These are phyloP conservation scores for Ascochyta clinopodiicola DNA, from an alignment of 2,329 filamentous ascomycete species.

Conservation along the genomic window DNA sequence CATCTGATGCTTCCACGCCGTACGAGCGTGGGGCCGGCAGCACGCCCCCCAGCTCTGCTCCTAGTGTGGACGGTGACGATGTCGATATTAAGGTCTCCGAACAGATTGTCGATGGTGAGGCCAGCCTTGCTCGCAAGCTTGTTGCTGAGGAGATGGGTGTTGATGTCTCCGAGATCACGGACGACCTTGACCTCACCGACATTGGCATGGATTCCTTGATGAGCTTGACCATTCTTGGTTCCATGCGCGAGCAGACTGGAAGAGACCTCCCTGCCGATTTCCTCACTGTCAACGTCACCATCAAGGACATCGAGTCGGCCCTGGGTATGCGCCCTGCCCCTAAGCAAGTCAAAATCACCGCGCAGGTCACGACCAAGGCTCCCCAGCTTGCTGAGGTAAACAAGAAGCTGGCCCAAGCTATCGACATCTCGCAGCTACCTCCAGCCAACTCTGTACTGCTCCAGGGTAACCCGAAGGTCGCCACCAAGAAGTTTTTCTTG, in stretches of 20 bases:
- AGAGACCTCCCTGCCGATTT: conserved; percentile 61
- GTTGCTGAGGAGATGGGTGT: conserved; percentile 68
- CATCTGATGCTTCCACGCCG: conserved; percentile 52
- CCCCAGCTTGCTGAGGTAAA: conserved; percentile 57
- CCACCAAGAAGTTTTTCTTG: conserved; percentile 62
- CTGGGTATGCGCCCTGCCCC: conserved; percentile 62
- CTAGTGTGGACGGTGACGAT: conserved; percentile 54
- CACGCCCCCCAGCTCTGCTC: conserved; percentile 58
- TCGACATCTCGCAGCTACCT: conserved; percentile 54
- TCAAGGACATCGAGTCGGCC: conserved; percentile 69
- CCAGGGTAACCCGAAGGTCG: conserved; percentile 63
- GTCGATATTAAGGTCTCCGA: conserved; percentile 42
- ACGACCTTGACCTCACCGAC: conserved; percentile 66
- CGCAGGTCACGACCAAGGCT: conserved; percentile 29
- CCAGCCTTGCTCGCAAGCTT: conserved; percentile 57
- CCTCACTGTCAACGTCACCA: conserved; percentile 66
- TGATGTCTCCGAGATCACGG: conserved; percentile 62
- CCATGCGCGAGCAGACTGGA: conserved; percentile 59
- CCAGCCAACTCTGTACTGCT: conserved; percentile 63
- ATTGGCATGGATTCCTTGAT: conserved; percentile 63
- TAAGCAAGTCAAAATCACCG: conserved; percentile 43
- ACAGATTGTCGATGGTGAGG: conserved; percentile 45
- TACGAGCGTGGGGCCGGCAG: conserved; percentile 51
- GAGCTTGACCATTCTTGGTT: conserved; percentile 59
- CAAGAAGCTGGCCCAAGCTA: conserved; percentile 50